Conservation (phyloP, 2,329 filamentous ascomycete genomes). For the Ophiostoma sp. region DNA sequence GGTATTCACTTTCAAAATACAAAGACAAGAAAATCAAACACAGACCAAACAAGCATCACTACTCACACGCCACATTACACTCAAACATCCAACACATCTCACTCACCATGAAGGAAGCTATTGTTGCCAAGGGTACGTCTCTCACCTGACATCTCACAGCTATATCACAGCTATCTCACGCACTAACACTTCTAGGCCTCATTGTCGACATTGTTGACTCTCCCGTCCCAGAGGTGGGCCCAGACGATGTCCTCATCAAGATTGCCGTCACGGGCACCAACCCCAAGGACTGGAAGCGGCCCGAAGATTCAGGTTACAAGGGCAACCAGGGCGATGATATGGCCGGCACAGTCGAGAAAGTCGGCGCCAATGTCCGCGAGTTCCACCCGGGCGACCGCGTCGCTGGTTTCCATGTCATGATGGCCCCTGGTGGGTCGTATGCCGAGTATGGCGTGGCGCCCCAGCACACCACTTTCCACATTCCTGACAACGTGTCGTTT, state of each 20-base stretch:
- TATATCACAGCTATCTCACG: no score
- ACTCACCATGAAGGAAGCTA: constrained; percentile 28
- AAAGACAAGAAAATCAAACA: background rate
- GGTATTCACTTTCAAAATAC: no score
- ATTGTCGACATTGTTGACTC: constrained; percentile 44
- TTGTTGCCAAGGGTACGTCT: constrained; percentile 22
- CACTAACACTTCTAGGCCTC: constrained; percentile 31
- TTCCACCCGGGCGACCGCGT: constrained; percentile 60
- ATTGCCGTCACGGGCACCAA: constrained; percentile 44
- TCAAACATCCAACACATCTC: background rate
- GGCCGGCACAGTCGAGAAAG: constrained; percentile 54
- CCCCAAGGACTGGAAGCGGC: constrained; percentile 50
- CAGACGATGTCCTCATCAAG: constrained; percentile 31
- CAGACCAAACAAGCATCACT: background rate
- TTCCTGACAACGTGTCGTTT: constrained; percentile 41
- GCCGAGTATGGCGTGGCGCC: constrained; percentile 48
- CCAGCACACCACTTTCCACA: constrained; percentile 45
- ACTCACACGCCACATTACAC: background rate
- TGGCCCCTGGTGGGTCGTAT: constrained; percentile 39
- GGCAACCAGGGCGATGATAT: constrained; percentile 56
- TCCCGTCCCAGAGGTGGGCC: constrained; percentile 41
- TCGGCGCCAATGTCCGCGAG: constrained; percentile 56
- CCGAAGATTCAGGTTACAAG: constrained; percentile 17
- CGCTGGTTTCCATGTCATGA: constrained; percentile 51
- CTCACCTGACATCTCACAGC: background rate